Evolutionary conservation across 345 rosid genomes (phyloP).

Genomic region (Hypericum perforatum): DNA sequence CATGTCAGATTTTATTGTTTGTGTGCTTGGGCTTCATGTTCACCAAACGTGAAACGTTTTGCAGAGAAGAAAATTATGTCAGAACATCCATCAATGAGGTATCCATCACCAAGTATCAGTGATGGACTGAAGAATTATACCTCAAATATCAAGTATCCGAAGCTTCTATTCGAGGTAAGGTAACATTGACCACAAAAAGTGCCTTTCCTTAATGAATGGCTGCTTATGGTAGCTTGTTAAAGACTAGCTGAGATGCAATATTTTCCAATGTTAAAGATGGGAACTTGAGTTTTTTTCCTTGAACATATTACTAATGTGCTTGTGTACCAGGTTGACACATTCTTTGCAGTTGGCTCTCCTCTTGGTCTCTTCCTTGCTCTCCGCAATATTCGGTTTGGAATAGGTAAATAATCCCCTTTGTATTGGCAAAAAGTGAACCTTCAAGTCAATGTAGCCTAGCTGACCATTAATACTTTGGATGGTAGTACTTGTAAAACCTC

Average conservation of each 20-base stretch:
- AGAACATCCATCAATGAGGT: constrained; percentile 24
- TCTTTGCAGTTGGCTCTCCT: constrained; percentile 98
- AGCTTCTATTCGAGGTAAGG: constrained; percentile 81
- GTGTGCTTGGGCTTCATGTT: constrained; percentile 13
- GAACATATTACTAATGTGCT: no score
- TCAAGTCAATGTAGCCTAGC: no score
- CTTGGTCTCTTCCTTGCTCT: constrained; percentile 96
- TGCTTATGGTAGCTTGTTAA: no score
- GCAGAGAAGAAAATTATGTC: background rate
- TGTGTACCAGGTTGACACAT: constrained; percentile 72
- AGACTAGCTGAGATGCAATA: no score
- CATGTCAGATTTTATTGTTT: background rate
- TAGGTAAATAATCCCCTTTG: constrained; percentile 35
- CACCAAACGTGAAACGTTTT: constrained; percentile 34
- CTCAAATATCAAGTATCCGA: constrained; percentile 69
- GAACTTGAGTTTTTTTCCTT: background rate
- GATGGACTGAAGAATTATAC: constrained; percentile 45
- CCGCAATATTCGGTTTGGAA: constrained; percentile 80
- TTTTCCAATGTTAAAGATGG: background rate
- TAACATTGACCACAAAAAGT: no score
- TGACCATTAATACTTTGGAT: no score
- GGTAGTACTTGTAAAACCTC: no score
- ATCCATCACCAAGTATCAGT: constrained; percentile 17
- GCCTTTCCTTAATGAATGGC: no score
- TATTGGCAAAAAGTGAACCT: no score